These are phyloP conservation scores for Globomyces pollinis-pini DNA, from an alignment of 192 early-diverging fungal genomes.

Conservation along the genomic window DNA sequence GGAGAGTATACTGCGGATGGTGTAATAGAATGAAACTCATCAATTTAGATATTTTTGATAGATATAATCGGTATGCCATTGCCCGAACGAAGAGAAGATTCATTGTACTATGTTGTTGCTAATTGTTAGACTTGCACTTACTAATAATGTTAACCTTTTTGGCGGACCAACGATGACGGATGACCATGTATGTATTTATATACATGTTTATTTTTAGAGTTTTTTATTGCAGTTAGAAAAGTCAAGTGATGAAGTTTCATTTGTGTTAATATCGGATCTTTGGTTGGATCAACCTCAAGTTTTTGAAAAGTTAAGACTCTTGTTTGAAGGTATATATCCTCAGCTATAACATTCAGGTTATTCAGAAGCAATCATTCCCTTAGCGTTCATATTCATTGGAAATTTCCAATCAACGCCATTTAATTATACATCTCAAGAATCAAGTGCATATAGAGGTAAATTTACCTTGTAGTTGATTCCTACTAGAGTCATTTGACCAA, in stretches of 20 bases:
- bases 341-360: too few species aligned
- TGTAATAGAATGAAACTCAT: too few species aligned
- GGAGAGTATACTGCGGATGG: constrained; percentile 31
- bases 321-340: too few species aligned
- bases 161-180: too few species aligned
- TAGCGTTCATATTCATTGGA: constrained; percentile 81
- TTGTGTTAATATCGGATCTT: constrained; percentile 80
- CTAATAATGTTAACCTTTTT: constrained; percentile 8
- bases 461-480: too few species aligned
- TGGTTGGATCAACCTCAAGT: constrained; percentile 79
- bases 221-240: constrained; percentile 13
- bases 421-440: constrained; percentile 26
- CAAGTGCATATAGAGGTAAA: not conserved
- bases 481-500: constrained; percentile 24
- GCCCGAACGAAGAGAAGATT: not conserved
- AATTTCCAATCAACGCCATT: constrained; percentile 77
- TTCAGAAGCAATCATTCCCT: constrained; percentile 51
- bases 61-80: not conserved
- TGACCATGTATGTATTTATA: too few species aligned
- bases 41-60: not conserved
- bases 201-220: constrained; percentile 23
- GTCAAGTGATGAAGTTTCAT: constrained; percentile 45
- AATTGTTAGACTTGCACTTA: too few species aligned
- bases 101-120: not conserved
- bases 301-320: constrained; percentile 56